These are phyloP conservation scores for Nymphaea thermarum DNA, from an alignment of 164 flowering plant species.

Conservation along the genomic window DNA sequence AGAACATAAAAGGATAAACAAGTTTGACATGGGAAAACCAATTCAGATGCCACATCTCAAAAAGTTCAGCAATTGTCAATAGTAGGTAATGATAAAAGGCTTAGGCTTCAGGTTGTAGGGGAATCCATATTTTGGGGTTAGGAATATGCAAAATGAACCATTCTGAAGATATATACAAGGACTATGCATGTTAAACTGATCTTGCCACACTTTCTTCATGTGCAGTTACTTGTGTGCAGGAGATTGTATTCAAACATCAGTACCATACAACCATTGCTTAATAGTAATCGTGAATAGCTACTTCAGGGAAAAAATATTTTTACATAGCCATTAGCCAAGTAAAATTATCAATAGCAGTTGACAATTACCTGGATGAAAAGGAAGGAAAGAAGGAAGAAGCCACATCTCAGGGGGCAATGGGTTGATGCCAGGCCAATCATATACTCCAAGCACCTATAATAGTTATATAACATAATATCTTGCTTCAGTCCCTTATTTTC, in stretches of 20 bases:
- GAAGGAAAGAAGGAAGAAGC: constrained; percentile 35
- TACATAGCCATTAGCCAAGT: not conserved
- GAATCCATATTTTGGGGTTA: too few species aligned
- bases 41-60: too few species aligned
- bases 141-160: too few species aligned
- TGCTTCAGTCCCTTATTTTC: too few species aligned
- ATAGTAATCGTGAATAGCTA: not conserved
- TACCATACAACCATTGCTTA: not conserved
- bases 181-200: too few species aligned
- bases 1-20: too few species aligned
- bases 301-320: not conserved
- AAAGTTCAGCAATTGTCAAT: too few species aligned
- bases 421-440: constrained; percentile 58
- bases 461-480: constrained; percentile 2
- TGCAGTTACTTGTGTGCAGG: not conserved
- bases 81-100: too few species aligned
- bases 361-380: constrained; percentile 44
- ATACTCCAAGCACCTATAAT: constrained; percentile 48
- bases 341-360: not conserved
- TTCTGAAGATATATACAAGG: too few species aligned
- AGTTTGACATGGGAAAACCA: too few species aligned
- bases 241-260: not conserved
- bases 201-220: not conserved
- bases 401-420: constrained; percentile 65
- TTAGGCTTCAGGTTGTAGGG: too few species aligned